phyloP scores from a whole-genome alignment of 495 filamentous ascomycete species.

The Neurospora intermedia region DNA sequence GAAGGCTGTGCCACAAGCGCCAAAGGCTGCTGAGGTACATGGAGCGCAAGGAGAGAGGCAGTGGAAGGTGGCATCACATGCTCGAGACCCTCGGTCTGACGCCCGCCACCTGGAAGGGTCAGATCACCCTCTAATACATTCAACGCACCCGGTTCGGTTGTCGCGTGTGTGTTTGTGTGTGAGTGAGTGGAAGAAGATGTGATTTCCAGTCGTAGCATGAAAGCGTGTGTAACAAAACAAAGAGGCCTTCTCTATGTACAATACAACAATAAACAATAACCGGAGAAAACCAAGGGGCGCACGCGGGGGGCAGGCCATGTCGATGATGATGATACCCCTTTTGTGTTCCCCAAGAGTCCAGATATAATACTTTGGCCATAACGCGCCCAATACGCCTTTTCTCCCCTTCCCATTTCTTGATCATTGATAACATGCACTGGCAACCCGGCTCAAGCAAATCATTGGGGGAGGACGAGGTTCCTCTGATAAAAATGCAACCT shows the following conservation, averaged over 20 bases:
- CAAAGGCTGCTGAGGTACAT: slow-evolving; percentile 83
- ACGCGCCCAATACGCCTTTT: neutral
- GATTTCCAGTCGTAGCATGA: slow-evolving; percentile 1
- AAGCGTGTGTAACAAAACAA: slow-evolving; percentile 1
- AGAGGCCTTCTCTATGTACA: slow-evolving; percentile 26
- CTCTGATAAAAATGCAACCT: slow-evolving; percentile 6
- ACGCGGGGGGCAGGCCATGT: neutral
- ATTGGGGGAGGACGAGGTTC: neutral
- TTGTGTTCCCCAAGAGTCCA: slow-evolving; percentile 1
- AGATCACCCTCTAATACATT: slow-evolving; percentile 58
- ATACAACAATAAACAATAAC: slow-evolving; percentile 17
- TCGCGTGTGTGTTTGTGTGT: slow-evolving; percentile 1
- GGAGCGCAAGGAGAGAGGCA: slow-evolving; percentile 79
- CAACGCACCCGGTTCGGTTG: neutral
- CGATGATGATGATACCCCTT: slow-evolving; percentile 1
- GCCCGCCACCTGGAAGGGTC: slow-evolving; percentile 74
- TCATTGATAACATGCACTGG: neutral
- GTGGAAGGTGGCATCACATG: slow-evolving; percentile 76
- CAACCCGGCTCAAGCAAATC: neutral
- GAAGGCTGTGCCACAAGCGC: slow-evolving; percentile 74
- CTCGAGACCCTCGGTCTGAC: slow-evolving; percentile 73
- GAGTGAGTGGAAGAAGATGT: neutral
- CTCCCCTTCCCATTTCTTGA: neutral
- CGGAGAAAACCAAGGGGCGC: slow-evolving; percentile 2
- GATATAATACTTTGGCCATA: slow-evolving; percentile 1